A percentile compares a stretch with the other conserved stretches of the same genome.
Conservation (phyloP, 495 filamentous ascomycete genomes). For the Xylaria nigripes region DNA sequence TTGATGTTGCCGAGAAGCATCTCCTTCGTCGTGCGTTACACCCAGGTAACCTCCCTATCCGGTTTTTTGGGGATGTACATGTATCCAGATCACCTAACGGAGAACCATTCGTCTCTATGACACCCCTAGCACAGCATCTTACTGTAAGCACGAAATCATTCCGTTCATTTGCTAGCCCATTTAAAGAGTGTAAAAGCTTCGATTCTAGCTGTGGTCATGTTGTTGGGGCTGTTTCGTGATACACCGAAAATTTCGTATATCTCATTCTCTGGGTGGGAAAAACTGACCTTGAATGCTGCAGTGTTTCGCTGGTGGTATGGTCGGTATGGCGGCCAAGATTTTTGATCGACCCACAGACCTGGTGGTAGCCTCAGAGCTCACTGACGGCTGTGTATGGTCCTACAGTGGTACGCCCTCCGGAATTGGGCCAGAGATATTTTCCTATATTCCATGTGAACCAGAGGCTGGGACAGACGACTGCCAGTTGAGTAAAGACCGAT, state of each 20-base stretch:
- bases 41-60: slow-evolving; percentile 53
- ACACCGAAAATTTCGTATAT: neutral
- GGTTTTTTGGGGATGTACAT: slow-evolving; percentile 48
- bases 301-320: slow-evolving; percentile 84
- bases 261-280: neutral
- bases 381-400: slow-evolving; percentile 84
- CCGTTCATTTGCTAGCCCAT: neutral
- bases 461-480: slow-evolving; percentile 24
- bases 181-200: neutral
- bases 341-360: slow-evolving; percentile 65
- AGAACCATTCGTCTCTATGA: slow-evolving; percentile 15
- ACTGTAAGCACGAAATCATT: slow-evolving; percentile 10
- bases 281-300: neutral
- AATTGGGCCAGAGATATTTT: slow-evolving; percentile 70
- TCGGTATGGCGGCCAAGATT: slow-evolving; percentile 66
- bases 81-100: slow-evolving; percentile 17
- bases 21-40: slow-evolving; percentile 59
- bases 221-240: neutral
- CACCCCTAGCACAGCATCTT: slow-evolving; percentile 34
- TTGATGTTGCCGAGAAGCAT: slow-evolving; percentile 57
- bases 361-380: slow-evolving; percentile 62
- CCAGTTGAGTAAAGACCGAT: slow-evolving; percentile 24
- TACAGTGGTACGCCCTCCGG: slow-evolving; percentile 64
- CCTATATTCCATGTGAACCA: slow-evolving; percentile 49
- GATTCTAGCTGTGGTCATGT: neutral